Percentiles rank a stretch among this genome's conserved stretches.
Conservation (phyloP, 2,329 filamentous ascomycete genomes). For the Diaporthe caulivora region DNA sequence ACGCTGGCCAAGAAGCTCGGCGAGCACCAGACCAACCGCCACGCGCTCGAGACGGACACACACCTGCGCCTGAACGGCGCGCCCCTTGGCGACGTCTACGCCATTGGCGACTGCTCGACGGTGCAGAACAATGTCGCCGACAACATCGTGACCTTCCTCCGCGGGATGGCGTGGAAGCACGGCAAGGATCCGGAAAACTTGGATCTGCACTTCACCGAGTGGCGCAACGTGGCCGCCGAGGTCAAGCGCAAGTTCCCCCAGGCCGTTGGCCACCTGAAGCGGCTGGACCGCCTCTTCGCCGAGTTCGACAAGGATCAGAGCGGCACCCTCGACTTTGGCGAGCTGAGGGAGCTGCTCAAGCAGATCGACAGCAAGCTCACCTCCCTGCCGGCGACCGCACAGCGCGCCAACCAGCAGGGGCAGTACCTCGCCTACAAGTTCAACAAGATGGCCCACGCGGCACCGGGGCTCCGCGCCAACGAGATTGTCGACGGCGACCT, state of each 20-base stretch:
- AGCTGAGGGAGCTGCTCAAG: slow-evolving; percentile 86
- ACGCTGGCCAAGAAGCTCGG: slow-evolving; percentile 82
- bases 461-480: slow-evolving; percentile 82
- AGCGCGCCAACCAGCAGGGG: slow-evolving; percentile 96
- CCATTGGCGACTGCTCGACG: slow-evolving; percentile 94
- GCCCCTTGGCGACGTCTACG: slow-evolving; percentile 94
- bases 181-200: slow-evolving; percentile 92
- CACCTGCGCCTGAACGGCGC: slow-evolving; percentile 91
- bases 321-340: slow-evolving; percentile 93
- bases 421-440: slow-evolving; percentile 93
- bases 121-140: slow-evolving; percentile 98
- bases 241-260: slow-evolving; percentile 94
- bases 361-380: slow-evolving; percentile 97
- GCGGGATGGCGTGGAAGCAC: slow-evolving; percentile 89
- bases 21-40: slow-evolving; percentile 83
- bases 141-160: slow-evolving; percentile 90
- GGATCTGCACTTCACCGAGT: slow-evolving; percentile 87
- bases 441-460: slow-evolving; percentile 86
- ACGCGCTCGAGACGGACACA: slow-evolving; percentile 93
- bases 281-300: slow-evolving; percentile 90
- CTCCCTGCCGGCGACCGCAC: slow-evolving; percentile 92
- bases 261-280: slow-evolving; percentile 85
- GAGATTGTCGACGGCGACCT: slow-evolving; percentile 89
- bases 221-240: slow-evolving; percentile 84
- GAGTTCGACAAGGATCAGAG: slow-evolving; percentile 94